Conservation (phyloP, 2,329 filamentous ascomycete genomes). For the Fusarium nygamai region DNA sequence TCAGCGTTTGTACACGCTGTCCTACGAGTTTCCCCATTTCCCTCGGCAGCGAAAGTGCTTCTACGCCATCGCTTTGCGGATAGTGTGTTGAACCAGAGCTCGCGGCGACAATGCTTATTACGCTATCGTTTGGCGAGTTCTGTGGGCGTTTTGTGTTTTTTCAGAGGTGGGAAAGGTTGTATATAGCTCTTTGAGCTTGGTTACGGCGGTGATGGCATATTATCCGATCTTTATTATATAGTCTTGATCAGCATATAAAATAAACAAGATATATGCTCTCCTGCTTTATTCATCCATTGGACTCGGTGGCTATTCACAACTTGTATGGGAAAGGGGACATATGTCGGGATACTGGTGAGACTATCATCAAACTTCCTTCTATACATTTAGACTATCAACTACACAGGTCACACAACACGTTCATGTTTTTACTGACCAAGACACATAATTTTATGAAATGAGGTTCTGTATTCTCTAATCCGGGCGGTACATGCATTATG, state of each 20-base stretch:
- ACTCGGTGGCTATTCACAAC: background rate
- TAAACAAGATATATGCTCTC: conserved; percentile 3
- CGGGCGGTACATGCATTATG: conserved; percentile 12
- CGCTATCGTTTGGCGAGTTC: conserved; percentile 62
- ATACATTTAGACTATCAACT: background rate
- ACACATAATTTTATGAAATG: background rate
- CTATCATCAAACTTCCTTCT: background rate
- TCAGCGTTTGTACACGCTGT: conserved; percentile 57
- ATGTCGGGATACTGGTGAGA: background rate
- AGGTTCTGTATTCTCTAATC: conserved; percentile 24
- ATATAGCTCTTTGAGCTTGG: background rate
- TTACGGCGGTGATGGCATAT: background rate
- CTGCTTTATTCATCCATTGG: background rate
- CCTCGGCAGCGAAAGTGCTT: conserved; percentile 65
- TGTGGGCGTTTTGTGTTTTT: conserved; percentile 55
- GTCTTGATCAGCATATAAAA: conserved; percentile 6
- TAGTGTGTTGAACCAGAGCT: conserved; percentile 63
- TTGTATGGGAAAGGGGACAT: background rate
- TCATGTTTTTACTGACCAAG: background rate
- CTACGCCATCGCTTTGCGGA: conserved; percentile 63
- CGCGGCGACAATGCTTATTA: conserved; percentile 62
- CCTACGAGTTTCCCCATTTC: conserved; percentile 49
- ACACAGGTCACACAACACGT: background rate
- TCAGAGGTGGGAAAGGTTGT: background rate
- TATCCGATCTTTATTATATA: background rate